phyloP scores from a whole-genome alignment of 148 eudicot species.

The Silene latifolia region DNA sequence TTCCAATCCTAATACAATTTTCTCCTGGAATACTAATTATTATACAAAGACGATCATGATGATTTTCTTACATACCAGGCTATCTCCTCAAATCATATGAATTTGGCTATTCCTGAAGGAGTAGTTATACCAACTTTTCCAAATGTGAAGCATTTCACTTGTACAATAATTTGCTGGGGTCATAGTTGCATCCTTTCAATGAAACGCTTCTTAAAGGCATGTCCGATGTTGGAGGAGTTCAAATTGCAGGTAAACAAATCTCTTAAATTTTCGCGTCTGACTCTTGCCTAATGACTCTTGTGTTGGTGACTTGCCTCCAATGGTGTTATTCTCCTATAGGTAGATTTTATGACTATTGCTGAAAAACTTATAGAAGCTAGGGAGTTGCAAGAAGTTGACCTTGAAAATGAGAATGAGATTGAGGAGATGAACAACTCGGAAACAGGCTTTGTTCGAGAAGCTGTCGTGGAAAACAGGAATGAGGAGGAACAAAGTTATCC shows the following conservation, averaged over 20 bases:
- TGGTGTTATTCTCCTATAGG: neutral
- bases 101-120: too few species aligned
- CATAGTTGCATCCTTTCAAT: neutral
- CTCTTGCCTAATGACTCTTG: neutral
- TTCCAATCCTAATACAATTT: too few species aligned
- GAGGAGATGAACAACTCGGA: neutral
- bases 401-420: neutral
- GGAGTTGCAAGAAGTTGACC: neutral
- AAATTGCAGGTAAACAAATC: neutral
- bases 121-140: too few species aligned
- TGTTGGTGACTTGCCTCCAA: neutral
- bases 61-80: too few species aligned
- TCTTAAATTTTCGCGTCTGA: neutral
- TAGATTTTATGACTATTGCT: neutral
- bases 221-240: neutral
- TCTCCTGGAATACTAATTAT: too few species aligned
- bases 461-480: neutral
- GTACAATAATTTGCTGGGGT: neutral
- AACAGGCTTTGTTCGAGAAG: neutral
- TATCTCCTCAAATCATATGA: too few species aligned
- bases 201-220: neutral
- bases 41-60: too few species aligned
- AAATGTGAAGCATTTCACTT: neutral
- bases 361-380: too few species aligned
- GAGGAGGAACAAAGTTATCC: neutral